Base-by-base conservation (phyloP, 2,329 filamentous ascomycete species). In the Purpureocillium takamizusanense region DNA sequence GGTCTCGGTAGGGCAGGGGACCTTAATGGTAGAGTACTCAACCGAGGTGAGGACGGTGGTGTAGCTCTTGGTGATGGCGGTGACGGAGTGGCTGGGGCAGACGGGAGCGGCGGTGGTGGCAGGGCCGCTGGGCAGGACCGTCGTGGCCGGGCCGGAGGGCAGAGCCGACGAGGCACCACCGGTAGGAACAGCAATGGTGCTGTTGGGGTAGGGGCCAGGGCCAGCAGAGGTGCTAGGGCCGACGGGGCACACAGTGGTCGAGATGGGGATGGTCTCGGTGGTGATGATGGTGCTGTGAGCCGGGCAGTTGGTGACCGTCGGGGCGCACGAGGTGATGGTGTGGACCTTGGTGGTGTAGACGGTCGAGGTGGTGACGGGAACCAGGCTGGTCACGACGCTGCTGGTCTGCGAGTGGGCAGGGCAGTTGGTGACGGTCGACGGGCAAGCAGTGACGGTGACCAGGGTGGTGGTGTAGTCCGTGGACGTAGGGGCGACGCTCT, bases 271-370 rank as follows among this genome's bases (percentile, higher is more conserved):
- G 42, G 59, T 60, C 55, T 60, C 54, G 38, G 62, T 66, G 33
- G 48, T 45, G 39, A 59, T 42, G 42, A 58, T 50, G 42, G 56
- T 62, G 52, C 55, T 56, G 49, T 54, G 55, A 28, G 59, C 58
- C 43, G 72, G 73, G 72, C 80, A 83, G 75, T 82, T 54, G 59
- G 74, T 71, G 54, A 81, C 75, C 44, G 68, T 67, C 36, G 75
- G 64, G 42, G 61, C 67, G 67, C 77, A 81, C 40, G 68, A 69
- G 61, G 73, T 80, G 68, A 81, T 63, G 62, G 76, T 81, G 56
- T 73, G 63, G 56, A 78, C 63, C 51, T 67, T 66, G 56, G 74
- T 78, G 50, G 63, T 56, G 69, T 72, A 77, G 66, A 78, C 62
- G 56, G 74, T 70, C 41, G 60, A 64, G 49, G 72, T 72, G 52